Percentiles rank a stretch among this genome's conserved stretches.
Evolutionary conservation across 306 rosid species (phyloP).

Genomic region (Benincasa hispida): DNA sequence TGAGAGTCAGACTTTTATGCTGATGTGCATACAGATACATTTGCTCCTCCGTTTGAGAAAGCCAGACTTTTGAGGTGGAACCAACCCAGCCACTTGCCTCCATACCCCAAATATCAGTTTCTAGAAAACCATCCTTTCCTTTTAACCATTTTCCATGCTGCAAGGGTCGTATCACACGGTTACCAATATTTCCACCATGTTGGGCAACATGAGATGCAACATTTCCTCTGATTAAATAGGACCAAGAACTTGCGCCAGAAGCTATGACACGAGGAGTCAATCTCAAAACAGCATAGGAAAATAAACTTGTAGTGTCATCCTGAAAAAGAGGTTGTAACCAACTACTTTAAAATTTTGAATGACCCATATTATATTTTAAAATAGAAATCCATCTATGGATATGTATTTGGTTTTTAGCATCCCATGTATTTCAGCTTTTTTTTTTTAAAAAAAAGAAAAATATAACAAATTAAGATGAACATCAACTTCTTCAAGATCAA

Average conservation of each 20-base stretch:
- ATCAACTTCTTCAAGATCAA: slow-evolving; percentile 19
- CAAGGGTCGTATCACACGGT: slow-evolving; percentile 61
- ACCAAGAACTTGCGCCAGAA: slow-evolving; percentile 84
- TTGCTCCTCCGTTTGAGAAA: slow-evolving; percentile 56
- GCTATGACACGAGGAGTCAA: slow-evolving; percentile 72
- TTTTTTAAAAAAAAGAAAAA: no score
- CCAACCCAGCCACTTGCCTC: slow-evolving; percentile 45
- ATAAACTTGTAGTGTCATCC: slow-evolving; percentile 87
- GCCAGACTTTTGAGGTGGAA: slow-evolving; percentile 69
- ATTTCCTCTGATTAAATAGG: slow-evolving; percentile 70
- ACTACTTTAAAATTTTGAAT: background rate
- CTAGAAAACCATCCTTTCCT: slow-evolving; percentile 87
- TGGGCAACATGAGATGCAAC: slow-evolving; percentile 28
- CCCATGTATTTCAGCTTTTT: background rate
- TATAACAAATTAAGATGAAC: background rate
- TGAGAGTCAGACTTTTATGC: slow-evolving; percentile 70
- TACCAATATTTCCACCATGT: slow-evolving; percentile 37
- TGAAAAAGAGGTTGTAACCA: slow-evolving; percentile 20
- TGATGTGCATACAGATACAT: slow-evolving; percentile 85
- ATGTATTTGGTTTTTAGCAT: background rate
- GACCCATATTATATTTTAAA: background rate
- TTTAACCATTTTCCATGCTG: slow-evolving; percentile 76
- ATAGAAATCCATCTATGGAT: background rate
- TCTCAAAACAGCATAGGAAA: slow-evolving; percentile 87
- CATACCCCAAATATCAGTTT: slow-evolving; percentile 88